Evolutionary conservation across 441 rosid genomes (phyloP), one percentile per base, ranked within the genome.

Genomic region (Erysimum pusillum): DNA sequence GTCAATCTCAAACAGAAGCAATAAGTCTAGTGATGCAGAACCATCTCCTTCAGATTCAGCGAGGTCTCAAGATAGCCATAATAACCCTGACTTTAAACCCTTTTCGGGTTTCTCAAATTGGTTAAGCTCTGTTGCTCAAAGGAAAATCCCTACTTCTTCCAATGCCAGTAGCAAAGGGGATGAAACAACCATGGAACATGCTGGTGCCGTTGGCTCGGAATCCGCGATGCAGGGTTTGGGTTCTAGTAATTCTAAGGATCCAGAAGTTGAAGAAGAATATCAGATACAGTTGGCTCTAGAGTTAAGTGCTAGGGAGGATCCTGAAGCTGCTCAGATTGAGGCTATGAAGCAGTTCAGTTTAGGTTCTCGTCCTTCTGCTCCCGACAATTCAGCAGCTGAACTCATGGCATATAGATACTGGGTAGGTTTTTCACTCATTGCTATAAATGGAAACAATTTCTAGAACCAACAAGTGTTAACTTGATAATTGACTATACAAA

Each of bases 271-370:
- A 79, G 99, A 92, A 83, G 97, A 92, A 84, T 94, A 89, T 85
- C 99, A 94, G 83, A 91, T 92, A 74, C 97, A 94, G 67, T 34
- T 89, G 82, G 99, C 99, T 79, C 73, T 94, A 68, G 99, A 94
- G 85, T 66, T 94, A 85, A 94, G 99, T 83, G 97, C 97, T 0
- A 92, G 84, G 74, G 99, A 94, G 83, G 99, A 94, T 83, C 99
- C 99, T 60, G 99, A 94, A 77, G 97, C 99, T 20, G 88, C 91
- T 84, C 99, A 94, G 79, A 94, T 94, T 72, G 97, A 94, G 79
- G 97, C 97, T 79, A 93, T 94, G 67, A 94, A 94, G 86, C 97
- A 94, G 81, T 89, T 92, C 59, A 94, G 96, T 76, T 78, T 92
- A 69, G 96, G 97, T 38, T 84, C 94, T 80, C 88, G 88, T 81